phyloP scores from a whole-genome alignment of 2,329 filamentous ascomycete genomes.

The Periconia digitata region DNA sequence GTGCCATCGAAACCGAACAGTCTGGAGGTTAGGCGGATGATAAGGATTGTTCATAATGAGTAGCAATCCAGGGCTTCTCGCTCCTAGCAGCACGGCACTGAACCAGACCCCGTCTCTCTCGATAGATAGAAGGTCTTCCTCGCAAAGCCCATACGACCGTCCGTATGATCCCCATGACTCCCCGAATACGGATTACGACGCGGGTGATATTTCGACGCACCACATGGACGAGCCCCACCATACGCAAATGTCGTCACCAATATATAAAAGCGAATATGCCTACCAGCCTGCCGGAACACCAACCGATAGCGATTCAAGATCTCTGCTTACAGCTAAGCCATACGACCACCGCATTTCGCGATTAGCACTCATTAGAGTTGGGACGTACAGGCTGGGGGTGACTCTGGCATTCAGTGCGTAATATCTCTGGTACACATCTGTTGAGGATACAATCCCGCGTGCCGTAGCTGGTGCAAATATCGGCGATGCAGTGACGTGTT shows the following conservation, averaged over 20 bases:
- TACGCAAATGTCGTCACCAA: conserved; percentile 18
- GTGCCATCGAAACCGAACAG: too few species aligned
- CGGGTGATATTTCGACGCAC: conserved; percentile 26
- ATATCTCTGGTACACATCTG: too few species aligned
- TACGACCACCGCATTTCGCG: conserved; percentile 37
- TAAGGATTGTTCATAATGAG: not conserved
- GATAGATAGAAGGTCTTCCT: not conserved
- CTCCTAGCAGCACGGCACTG: too few species aligned
- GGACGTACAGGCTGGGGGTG: conserved; percentile 25
- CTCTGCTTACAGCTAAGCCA: conserved; percentile 23
- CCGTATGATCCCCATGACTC: conserved; percentile 11
- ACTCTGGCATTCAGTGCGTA: conserved; percentile 35
- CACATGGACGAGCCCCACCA: conserved; percentile 19
- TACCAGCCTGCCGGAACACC: conserved; percentile 15
- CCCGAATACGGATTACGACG: conserved; percentile 8
- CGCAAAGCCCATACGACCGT: conserved; percentile 5
- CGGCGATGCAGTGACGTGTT: too few species aligned
- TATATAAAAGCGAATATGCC: conserved; percentile 20
- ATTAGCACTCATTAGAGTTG: conserved; percentile 29
- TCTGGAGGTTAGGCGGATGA: too few species aligned
- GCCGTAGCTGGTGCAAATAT: too few species aligned
- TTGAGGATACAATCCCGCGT: too few species aligned
- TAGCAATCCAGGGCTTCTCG: not conserved
- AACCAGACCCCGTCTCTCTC: not conserved
- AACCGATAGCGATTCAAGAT: conserved; percentile 24